phyloP scores from a whole-genome alignment of 306 rosid genomes.

The Cicer cuneatum region DNA sequence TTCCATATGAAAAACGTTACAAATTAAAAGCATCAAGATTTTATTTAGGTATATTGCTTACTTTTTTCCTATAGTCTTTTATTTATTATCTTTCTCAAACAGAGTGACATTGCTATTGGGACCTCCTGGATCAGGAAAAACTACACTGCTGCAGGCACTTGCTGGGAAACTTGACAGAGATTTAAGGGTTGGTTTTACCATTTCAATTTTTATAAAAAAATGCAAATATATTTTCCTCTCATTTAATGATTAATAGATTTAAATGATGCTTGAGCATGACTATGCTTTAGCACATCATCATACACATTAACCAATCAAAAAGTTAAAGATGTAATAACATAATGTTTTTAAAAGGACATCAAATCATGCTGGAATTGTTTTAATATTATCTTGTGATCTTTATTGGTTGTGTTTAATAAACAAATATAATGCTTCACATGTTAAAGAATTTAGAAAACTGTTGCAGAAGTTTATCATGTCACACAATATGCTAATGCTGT shows the following conservation, averaged over 20 bases:
- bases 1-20: background rate
- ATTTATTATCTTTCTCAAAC: conserved; percentile 1
- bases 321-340: background rate
- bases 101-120: conserved; percentile 67
- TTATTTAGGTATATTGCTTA: background rate
- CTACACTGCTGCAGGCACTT: conserved; percentile 62
- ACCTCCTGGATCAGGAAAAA: conserved; percentile 69
- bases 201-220: background rate
- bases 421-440: background rate
- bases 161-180: conserved; percentile 56
- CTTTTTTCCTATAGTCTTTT: background rate
- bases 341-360: too few species aligned
- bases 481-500: too few species aligned
- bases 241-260: conserved; percentile 5
- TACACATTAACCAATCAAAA: background rate
- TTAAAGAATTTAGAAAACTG: background rate
- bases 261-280: background rate
- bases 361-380: too few species aligned
- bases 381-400: too few species aligned
- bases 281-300: background rate
- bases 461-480: background rate
- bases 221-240: conserved; percentile 20
- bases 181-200: conserved; percentile 53
- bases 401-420: too few species aligned
- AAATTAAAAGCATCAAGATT: too few species aligned